phyloP scores from a whole-genome alignment of 1,284 basidiomycete genomes.

The Ganoderma sp. region DNA sequence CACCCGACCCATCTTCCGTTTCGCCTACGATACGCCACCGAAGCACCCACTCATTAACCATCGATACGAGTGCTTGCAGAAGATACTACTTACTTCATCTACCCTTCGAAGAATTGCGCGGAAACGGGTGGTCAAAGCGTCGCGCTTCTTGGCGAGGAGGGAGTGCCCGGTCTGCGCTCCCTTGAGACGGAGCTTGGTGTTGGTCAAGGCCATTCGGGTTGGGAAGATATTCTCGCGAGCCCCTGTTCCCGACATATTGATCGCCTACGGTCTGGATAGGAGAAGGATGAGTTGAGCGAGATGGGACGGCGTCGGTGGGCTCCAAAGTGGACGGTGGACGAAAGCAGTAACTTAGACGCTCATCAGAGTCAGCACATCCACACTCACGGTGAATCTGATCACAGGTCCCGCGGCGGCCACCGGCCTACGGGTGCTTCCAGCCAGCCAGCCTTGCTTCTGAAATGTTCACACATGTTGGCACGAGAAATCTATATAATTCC shows the following conservation, averaged over 20 bases:
- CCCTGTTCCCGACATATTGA: slow-evolving; percentile 84
- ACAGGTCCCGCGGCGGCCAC: not conserved
- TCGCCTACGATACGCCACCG: slow-evolving; percentile 65
- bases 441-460: not conserved
- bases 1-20: slow-evolving; percentile 98
- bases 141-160: slow-evolving; percentile 95
- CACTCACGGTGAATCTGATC: not conserved
- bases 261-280: not conserved
- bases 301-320: not conserved
- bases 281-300: not conserved
- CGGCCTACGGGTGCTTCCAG: not conserved
- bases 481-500: not conserved
- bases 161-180: slow-evolving; percentile 98
- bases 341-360: slow-evolving; percentile 20
- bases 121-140: slow-evolving; percentile 94
- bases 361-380: not conserved
- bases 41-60: not conserved
- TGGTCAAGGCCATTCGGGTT: slow-evolving; percentile 92
- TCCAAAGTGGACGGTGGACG: slow-evolving; percentile 9
- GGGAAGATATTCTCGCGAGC: slow-evolving; percentile 93
- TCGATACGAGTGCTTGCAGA: not conserved
- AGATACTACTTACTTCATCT: slow-evolving; percentile 75
- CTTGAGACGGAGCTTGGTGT: slow-evolving; percentile 93
- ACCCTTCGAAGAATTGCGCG: slow-evolving; percentile 89
- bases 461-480: not conserved